Base-by-base conservation (phyloP, 257 asterid species). In the Parsonsia alboflavescens region DNA sequence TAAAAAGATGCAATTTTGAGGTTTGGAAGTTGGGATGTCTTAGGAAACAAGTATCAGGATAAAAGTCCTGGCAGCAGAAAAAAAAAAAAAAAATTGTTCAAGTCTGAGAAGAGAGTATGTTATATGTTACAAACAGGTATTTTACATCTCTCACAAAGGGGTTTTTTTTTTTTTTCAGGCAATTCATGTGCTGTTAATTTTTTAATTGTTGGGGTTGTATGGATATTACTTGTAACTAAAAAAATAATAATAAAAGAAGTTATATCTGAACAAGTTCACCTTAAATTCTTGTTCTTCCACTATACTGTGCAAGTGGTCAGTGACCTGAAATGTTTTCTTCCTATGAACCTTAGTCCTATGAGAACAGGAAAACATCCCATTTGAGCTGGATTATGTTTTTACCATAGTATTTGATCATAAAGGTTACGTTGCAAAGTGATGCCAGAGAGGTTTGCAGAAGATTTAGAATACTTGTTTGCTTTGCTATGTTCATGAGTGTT, bases 131-230 rank as follows among this genome's bases (percentile, higher is more conserved):
- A 21, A 72, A 30, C 39, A 49, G 41, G 15, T 62, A 39, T 63
- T 53, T 59, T 63, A 59, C 36, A 39, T 67, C n/a, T 44, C 53
- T 24, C 22, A 61, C 22, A 57, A 13, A n/a, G n/a, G n/a, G n/a
- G n/a, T n/a, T n/a, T n/a, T 33, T 33, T 3, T 33, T 28, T 11
- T 74, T 62, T 72, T 52, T 72, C 56, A 75, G 11, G 68, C 11
- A 59, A 50, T 33, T n/a, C 61, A 54, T 7, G 12, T 16, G 30
- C 9, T 39, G 17, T 13, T 64, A 24, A 36, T 36, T 33, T 33
- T 33, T 33, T 33, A 33, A 33, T 33, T 33, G 39, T 33, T 33
- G 3, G 39, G 39, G 39, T 33, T 33, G 39, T 33, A 33, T 33
- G 39, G 39, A 33, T 33, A 33, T 33, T 33, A 33, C 39, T 33